A percentile compares a stretch with the other conserved stretches of the same genome.
Evolutionary conservation across 2,329 filamentous ascomycete genomes (phyloP).

Genomic region (Venturia carpophila): DNA sequence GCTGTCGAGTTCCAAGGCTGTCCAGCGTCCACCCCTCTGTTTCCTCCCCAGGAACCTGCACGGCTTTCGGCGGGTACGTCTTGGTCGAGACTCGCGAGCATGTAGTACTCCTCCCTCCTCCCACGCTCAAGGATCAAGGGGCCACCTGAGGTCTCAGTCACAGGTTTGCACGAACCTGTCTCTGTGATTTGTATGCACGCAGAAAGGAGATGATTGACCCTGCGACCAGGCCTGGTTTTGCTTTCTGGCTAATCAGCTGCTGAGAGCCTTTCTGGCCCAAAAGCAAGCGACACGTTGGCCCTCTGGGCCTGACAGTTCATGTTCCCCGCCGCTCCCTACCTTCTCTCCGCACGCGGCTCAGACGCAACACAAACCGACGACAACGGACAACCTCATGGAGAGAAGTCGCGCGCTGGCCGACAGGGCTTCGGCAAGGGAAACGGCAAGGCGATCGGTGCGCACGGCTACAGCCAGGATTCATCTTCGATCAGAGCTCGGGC

Average conservation of each 20-base stretch:
- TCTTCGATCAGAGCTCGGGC: background rate
- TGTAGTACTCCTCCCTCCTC: background rate
- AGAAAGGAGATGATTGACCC: background rate
- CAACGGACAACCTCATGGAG: background rate
- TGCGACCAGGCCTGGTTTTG: background rate
- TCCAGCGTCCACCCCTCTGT: background rate
- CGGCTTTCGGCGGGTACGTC: background rate
- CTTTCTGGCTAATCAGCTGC: background rate
- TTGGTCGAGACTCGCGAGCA: constrained; percentile 5
- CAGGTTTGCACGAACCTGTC: background rate
- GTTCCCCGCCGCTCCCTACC: background rate
- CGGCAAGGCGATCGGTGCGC: background rate
- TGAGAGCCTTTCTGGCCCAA: background rate
- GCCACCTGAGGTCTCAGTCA: constrained; percentile 2
- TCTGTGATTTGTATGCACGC: constrained; percentile 12
- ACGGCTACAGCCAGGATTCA: background rate
- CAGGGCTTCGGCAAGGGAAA: constrained; percentile 3
- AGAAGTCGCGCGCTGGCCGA: background rate
- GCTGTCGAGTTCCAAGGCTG: background rate
- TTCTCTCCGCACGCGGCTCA: constrained; percentile 3
- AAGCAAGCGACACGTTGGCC: background rate
- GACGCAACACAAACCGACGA: background rate
- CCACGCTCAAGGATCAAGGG: constrained; percentile 12
- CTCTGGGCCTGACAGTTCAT: background rate
- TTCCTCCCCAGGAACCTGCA: background rate